Evolutionary conservation across 768 basidiomycete genomes (phyloP), one percentile per base, ranked within the genome.

Genomic region (Leccinum boreale): DNA sequence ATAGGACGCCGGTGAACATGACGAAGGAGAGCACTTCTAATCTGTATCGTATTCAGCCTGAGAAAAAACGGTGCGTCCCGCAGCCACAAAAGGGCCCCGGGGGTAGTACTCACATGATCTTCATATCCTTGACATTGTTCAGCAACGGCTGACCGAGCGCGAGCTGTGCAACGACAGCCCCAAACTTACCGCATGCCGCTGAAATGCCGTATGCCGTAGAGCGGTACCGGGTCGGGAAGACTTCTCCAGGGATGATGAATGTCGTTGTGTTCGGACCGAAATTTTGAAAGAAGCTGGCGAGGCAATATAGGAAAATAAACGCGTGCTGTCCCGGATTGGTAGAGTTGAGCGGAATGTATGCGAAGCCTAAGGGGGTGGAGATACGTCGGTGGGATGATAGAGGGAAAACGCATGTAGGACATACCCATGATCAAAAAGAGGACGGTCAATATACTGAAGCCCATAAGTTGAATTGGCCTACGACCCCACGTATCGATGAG

Each of bases 1-100:
- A 91, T 75, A 86, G 80, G 63, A 92, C 76, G 53, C 92, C 92
- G 1, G 89, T 91, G 56, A 91, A 74, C 90, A 92, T 92, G 79
- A 92, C 86, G 50, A 91, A 74, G 9, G 90, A 89, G 60, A 93
- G 89, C 60, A 90, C 82, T 70, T 91, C 81, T 39, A 94, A 72
- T 62, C 86, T 88, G 51, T 1, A 29, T 39, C 19, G 1, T 19
- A 19, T 39, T 14, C 39, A 42, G n/a, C 31, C 31, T 33, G 31
- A 33, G 12, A 14, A 15, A 21, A 42, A 39, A 39, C 4, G 36
- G 36, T 36, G 1, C 36, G 36, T 4, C 9, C 11, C 17, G 4
- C 36, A 39, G 17, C 17, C 36, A 42, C 0, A 10, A 33, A 33
- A 14, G 0, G 9, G 4, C 1, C 8, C 2, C 4, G 39, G 39